These are phyloP conservation scores for Xylaria sp. DNA, from an alignment of 2,329 filamentous ascomycete genomes.

Conservation along the genomic window DNA sequence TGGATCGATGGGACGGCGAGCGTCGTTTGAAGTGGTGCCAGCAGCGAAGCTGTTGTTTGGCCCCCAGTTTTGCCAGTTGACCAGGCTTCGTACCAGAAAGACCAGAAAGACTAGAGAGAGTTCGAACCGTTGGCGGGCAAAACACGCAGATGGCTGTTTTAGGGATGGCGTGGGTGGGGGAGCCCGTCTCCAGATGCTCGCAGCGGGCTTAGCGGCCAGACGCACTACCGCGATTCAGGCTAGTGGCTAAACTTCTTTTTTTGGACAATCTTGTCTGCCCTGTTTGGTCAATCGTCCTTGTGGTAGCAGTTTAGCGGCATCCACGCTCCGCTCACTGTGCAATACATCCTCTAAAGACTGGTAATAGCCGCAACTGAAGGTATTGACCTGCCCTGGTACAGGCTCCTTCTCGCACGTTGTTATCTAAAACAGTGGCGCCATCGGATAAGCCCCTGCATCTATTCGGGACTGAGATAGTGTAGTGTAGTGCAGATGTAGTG, in stretches of 20 bases:
- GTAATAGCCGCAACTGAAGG: too few relatives aligned
- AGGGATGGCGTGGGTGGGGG: constrained; percentile 1
- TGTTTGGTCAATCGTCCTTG: constrained; percentile 19
- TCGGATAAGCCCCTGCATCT: constrained; percentile 30
- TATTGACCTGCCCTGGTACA: not conserved
- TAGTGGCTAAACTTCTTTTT: constrained; percentile 34
- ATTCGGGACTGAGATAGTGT: constrained; percentile 31
- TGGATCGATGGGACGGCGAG: constrained; percentile 5
- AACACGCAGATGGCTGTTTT: constrained; percentile 12
- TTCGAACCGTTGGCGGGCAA: constrained; percentile 12
- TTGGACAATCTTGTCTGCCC: constrained; percentile 28
- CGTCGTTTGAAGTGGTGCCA: constrained; percentile 9
- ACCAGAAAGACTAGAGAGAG: too few relatives aligned
- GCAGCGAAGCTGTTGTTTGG: constrained; percentile 11
- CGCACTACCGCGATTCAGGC: constrained; percentile 19
- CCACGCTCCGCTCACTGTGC: not conserved
- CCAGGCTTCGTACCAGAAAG: not conserved
- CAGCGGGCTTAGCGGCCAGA: constrained; percentile 6
- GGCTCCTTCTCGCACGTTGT: not conserved
- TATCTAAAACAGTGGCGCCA: constrained; percentile 24
- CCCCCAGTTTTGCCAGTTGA: constrained; percentile 11
- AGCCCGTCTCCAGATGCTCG: not conserved
- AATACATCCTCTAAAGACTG: not conserved
- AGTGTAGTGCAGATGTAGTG: too few relatives aligned
- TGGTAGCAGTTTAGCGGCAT: not conserved